Conservation (phyloP, 768 basidiomycete species). For the Lactifluus rugatus region DNA sequence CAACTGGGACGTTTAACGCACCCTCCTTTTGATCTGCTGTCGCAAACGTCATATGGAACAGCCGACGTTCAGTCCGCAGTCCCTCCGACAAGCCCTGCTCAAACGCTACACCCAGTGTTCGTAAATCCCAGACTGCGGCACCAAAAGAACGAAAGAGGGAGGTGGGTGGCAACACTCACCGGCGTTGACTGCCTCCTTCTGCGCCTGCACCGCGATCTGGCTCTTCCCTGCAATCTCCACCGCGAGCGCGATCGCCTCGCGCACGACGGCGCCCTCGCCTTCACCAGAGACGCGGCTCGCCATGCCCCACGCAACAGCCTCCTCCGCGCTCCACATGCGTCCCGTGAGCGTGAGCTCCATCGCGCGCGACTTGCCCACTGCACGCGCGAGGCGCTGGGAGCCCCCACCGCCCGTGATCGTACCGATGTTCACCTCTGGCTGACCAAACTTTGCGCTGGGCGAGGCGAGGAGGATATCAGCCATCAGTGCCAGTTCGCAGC, state of each 20-base stretch:
- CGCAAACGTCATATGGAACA: conserved; percentile 89
- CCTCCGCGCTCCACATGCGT: conserved; percentile 64
- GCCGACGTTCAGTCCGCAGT: conserved; percentile 72
- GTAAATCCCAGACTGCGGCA: neutral
- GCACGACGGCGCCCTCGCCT: conserved; percentile 69
- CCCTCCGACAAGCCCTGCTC: conserved; percentile 79
- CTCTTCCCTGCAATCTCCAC: conserved; percentile 74
- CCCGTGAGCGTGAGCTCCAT: conserved; percentile 96
- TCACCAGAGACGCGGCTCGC: conserved; percentile 68
- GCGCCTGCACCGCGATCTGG: conserved; percentile 71
- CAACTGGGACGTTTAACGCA: conserved; percentile 27
- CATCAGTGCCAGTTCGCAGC: conserved; percentile 94
- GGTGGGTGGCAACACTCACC: conserved; percentile 31
- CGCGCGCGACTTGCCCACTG: conserved; percentile 84
- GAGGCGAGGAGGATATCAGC: conserved; percentile 92
- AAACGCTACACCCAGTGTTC: conserved; percentile 42
- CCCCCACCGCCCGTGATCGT: conserved; percentile 94
- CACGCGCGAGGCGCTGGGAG: conserved; percentile 77
- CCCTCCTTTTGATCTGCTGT: conserved; percentile 95
- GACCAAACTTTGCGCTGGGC: conserved; percentile 85
- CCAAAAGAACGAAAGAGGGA: neutral
- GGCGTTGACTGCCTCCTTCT: conserved; percentile 90
- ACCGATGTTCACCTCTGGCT: conserved; percentile 93
- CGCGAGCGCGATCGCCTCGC: conserved; percentile 78
- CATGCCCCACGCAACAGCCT: conserved; percentile 83